Conservation (phyloP, 1,139 yeast genomes). For the Suhomyces wounanorum region DNA sequence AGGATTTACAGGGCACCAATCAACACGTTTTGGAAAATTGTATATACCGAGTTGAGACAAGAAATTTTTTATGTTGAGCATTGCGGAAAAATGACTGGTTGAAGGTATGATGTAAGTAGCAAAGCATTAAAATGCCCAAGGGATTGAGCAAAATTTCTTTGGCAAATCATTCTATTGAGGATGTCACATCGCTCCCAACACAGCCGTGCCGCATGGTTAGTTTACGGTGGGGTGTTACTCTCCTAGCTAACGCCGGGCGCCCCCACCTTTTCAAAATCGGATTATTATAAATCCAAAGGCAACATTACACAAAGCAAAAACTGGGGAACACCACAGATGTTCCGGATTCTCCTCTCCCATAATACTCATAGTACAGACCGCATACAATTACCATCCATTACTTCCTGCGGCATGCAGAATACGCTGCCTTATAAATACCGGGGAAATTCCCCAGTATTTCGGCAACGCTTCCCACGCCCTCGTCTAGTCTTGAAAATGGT, state of each 20-base stretch:
- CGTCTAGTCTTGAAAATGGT: conserved; percentile 6
- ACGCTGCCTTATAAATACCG: conserved; percentile 5
- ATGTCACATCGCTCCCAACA: neutral
- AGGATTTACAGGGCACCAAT: neutral
- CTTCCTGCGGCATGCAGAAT: neutral
- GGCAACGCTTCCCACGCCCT: conserved; percentile 4
- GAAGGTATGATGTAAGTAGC: too few species aligned
- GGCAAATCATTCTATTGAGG: neutral
- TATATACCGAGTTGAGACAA: too few species aligned
- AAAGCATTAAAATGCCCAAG: neutral
- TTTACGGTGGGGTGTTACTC: neutral
- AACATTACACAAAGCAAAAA: neutral
- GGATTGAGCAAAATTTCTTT: neutral
- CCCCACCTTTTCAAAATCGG: neutral
- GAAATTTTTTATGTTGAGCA: neutral
- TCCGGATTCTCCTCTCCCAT: neutral
- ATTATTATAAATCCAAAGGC: neutral
- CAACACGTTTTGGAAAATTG: neutral
- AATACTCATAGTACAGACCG: neutral
- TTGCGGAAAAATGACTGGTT: neutral
- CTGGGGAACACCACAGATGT: neutral
- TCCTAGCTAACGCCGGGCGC: neutral
- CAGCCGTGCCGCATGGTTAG: neutral
- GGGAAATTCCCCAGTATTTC: neutral
- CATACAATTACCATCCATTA: neutral